Evolutionary conservation across 202 grass and related monocot species (phyloP), one percentile per base, ranked within the genome.

Genomic region (Saccharum hybrid): DNA sequence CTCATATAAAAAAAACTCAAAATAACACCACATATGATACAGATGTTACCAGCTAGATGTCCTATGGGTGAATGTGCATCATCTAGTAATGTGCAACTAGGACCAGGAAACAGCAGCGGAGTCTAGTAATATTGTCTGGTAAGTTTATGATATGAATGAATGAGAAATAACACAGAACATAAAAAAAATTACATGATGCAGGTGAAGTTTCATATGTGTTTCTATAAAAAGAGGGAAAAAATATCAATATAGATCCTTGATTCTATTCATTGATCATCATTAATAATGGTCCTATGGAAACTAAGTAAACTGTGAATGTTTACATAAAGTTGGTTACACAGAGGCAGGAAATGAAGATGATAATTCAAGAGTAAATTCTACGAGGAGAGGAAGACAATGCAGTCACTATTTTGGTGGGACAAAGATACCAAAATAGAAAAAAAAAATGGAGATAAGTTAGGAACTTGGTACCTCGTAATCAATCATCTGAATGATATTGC

Each of bases 401-500:
- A 62, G 61, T 52, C 40, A 15, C 41, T 31, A 16, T 67, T 78
- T 64, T 21, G 57, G 37, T 61, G 18, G 49, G 30, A 87, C 28
- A 68, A 65, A n/a, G 9, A 54, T 18, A 68, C 31, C 8, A 1
- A 34, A 40, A 68, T 3, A 68, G 0, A 13, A 21, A 38, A 54
- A 54, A 1, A 1, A 15, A 56, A 15, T 42, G 36, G 59, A 62
- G 64, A 80, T 12, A 79, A 43, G 51, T 62, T 63, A 77, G 34
- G 52, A 21, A 43, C 4, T 52, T 66, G 31, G 68, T 93, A 97
- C 95, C 95, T 97, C 95, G 36, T 90, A 94, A 78, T 97, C 95
- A 89, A 97, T 88, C 38, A 97, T 77, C 77, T 97, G 92, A 74
- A 97, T 97, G 78, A 97, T 97, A 80, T 97, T 93, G 65, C 73